Conservation (phyloP, 176 grass and related monocot genomes). For the Musa troglodytarum region DNA sequence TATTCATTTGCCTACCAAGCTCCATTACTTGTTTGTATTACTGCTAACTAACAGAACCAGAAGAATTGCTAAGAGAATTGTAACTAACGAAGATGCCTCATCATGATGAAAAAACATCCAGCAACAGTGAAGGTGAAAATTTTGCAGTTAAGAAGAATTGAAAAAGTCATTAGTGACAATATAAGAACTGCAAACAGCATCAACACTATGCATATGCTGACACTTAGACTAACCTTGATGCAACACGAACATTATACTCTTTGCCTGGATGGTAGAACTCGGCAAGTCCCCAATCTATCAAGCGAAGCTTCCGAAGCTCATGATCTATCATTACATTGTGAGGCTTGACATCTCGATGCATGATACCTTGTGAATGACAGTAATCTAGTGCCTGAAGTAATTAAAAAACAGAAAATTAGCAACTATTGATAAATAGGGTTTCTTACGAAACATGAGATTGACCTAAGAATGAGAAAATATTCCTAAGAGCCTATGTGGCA, state of each 20-base stretch:
- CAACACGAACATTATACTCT: conserved; percentile 96
- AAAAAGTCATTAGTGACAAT: no score
- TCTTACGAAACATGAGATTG: background rate
- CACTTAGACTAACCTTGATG: conserved; percentile 63
- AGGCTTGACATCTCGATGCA: conserved; percentile 97
- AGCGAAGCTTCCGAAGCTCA: conserved; percentile 72
- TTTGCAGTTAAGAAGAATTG: no score
- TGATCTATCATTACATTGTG: conserved; percentile 99
- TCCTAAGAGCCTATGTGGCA: background rate
- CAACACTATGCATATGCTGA: background rate
- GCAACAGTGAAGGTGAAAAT: no score
- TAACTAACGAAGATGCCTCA: no score
- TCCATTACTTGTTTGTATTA: no score
- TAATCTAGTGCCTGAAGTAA: conserved; percentile 67
- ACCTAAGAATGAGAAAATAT: background rate
- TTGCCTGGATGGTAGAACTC: conserved; percentile 96
- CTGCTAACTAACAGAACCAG: no score
- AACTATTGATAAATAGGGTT: background rate
- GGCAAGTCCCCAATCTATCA: conserved; percentile 95
- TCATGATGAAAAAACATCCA: no score
- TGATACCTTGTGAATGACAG: conserved; percentile 91
- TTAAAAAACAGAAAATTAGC: conserved; percentile 1
- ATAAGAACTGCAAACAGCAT: no score
- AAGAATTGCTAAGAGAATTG: no score
- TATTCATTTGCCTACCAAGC: no score